Percentiles rank a stretch among this genome's conserved stretches.
Conservation (phyloP, 495 filamentous ascomycete genomes). For the Apodospora peruviana region DNA sequence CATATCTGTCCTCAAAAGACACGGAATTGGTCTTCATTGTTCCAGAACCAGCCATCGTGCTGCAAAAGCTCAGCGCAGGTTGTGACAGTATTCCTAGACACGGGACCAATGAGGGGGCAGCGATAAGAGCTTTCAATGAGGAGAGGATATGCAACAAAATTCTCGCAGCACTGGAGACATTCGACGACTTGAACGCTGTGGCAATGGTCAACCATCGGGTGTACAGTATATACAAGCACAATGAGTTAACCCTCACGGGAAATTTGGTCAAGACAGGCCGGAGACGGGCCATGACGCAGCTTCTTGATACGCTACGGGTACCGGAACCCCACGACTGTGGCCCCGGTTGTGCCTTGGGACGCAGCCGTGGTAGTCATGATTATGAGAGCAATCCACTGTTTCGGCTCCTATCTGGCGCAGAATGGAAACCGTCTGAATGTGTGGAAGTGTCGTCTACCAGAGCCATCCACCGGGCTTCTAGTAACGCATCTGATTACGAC, state of each 20-base stretch:
- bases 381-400: no score
- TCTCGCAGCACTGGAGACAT: slow-evolving; percentile 18
- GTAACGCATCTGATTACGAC: no score
- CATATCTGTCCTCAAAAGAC: background rate
- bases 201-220: slow-evolving; percentile 24
- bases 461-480: background rate
- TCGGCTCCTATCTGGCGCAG: no score
- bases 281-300: slow-evolving; percentile 1
- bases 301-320: background rate
- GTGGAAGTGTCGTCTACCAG: background rate
- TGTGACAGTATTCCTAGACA: background rate
- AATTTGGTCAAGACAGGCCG: slow-evolving; percentile 2
- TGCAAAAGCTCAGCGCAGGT: no score
- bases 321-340: no score
- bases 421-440: background rate
- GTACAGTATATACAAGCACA: slow-evolving; percentile 11
- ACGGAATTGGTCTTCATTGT: background rate
- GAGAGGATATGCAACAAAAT: slow-evolving; percentile 24
- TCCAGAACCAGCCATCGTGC: background rate
- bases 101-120: background rate
- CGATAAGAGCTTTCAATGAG: slow-evolving; percentile 1
- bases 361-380: no score
- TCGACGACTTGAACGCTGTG: slow-evolving; percentile 23
- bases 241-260: background rate
- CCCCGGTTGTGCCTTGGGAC: no score